These are phyloP conservation scores for Coniochaeta ligniaria DNA, from an alignment of 2,329 filamentous ascomycete genomes.

Conservation along the genomic window DNA sequence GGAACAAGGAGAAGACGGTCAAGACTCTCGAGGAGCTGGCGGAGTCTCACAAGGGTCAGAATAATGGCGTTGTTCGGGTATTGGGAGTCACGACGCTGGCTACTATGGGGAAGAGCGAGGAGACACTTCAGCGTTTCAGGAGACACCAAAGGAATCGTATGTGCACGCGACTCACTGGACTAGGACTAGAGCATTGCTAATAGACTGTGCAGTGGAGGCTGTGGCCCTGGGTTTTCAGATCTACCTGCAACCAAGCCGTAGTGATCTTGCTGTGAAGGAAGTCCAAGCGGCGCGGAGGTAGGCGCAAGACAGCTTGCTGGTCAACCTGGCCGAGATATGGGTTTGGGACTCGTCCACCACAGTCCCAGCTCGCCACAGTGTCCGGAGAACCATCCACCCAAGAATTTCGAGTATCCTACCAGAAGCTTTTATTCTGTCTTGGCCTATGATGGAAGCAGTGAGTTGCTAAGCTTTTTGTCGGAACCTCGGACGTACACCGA, in stretches of 20 bases:
- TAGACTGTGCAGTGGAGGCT: conserved; percentile 47
- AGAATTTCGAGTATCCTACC: too few relatives aligned
- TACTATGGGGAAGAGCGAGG: conserved; percentile 72
- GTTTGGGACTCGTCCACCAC: too few relatives aligned
- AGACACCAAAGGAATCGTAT: conserved; percentile 82
- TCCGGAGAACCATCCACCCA: too few relatives aligned
- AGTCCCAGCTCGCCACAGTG: too few relatives aligned
- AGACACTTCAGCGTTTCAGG: conserved; percentile 70
- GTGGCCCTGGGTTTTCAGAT: conserved; percentile 89
- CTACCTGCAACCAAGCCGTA: conserved; percentile 83
- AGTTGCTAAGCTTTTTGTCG: too few relatives aligned
- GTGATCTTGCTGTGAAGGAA: conserved; percentile 86
- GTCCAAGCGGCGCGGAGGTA: conserved; percentile 79
- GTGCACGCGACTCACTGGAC: conserved; percentile 26
- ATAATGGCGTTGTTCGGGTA: conserved; percentile 77
- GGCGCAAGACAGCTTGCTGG: conserved; percentile 89
- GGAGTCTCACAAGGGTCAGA: conserved; percentile 33
- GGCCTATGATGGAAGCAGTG: too few relatives aligned
- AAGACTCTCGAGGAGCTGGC: conserved; percentile 60
- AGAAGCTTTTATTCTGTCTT: too few relatives aligned
- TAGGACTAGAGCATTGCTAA: neutral
- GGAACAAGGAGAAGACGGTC: conserved; percentile 55
- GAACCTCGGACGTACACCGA: too few relatives aligned
- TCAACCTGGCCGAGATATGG: conserved; percentile 95
- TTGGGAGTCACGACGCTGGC: conserved; percentile 77